A percentile compares a stretch with the other conserved stretches of the same genome.
phyloP scores from a whole-genome alignment of 768 basidiomycete species.

The Kwoniella europaea region DNA sequence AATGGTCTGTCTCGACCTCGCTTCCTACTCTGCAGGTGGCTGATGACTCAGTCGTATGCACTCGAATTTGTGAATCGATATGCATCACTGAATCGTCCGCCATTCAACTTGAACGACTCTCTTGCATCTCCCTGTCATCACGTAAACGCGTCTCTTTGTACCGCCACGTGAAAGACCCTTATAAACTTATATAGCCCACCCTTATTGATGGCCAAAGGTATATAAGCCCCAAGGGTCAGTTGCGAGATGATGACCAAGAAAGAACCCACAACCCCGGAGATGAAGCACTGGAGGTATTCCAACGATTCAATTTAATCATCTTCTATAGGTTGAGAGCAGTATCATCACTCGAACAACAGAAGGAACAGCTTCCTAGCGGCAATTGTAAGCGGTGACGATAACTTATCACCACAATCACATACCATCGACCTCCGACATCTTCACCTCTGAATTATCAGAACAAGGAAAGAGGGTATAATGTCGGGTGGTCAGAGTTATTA shows the following conservation, averaged over 20 bases:
- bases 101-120: constrained; percentile 1
- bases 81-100: neutral
- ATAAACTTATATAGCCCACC: neutral
- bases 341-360: neutral
- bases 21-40: too few species aligned
- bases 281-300: neutral
- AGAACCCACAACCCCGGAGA: neutral
- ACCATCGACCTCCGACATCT: neutral
- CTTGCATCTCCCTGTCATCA: neutral
- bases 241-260: neutral
- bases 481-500: constrained; percentile 47
- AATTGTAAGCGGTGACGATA: too few species aligned
- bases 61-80: neutral
- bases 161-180: neutral
- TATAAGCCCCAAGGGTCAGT: neutral
- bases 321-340: neutral
- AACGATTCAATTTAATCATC: neutral
- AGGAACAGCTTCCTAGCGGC: neutral
- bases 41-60: neutral
- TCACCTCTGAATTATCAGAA: neutral
- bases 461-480: constrained; percentile 12
- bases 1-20: neutral
- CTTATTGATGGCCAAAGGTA: neutral
- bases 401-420: neutral
- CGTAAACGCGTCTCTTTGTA: neutral